phyloP scores from a whole-genome alignment of 352 stramenopile genomes.

The Bremia lactucae region DNA sequence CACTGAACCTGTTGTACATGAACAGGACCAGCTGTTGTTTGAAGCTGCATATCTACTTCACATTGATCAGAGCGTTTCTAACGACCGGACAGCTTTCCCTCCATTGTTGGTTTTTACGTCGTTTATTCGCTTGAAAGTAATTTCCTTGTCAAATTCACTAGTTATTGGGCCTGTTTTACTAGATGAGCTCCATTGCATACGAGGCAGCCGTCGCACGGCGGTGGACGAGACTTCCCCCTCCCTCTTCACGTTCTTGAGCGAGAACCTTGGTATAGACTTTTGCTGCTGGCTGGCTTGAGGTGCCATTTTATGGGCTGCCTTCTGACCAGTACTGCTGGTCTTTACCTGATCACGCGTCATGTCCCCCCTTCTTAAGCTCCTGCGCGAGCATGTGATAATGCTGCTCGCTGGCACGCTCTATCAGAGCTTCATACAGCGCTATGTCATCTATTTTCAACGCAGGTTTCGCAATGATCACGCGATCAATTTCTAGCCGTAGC shows the following conservation, averaged over 20 bases:
- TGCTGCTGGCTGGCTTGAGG: too few relatives aligned
- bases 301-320: too few relatives aligned
- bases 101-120: background rate
- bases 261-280: too few relatives aligned
- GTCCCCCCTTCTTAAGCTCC: background rate
- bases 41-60: too few relatives aligned
- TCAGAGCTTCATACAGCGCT: background rate
- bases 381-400: background rate
- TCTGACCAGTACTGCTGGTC: too few relatives aligned
- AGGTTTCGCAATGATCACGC: too few relatives aligned
- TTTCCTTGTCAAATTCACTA: background rate
- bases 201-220: background rate
- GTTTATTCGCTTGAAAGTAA: too few relatives aligned
- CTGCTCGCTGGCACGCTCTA: background rate
- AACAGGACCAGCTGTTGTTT: too few relatives aligned
- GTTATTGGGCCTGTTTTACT: background rate
- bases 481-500: background rate
- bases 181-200: background rate
- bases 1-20: background rate
- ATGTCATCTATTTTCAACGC: background rate
- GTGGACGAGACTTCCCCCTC: too few relatives aligned
- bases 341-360: too few relatives aligned
- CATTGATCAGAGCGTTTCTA: too few relatives aligned
- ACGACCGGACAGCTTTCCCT: background rate
- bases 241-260: too few relatives aligned